These are phyloP conservation scores for Auxenochlorella protothecoides DNA, from an alignment of 139 green algal genomes.

Conservation along the genomic window DNA sequence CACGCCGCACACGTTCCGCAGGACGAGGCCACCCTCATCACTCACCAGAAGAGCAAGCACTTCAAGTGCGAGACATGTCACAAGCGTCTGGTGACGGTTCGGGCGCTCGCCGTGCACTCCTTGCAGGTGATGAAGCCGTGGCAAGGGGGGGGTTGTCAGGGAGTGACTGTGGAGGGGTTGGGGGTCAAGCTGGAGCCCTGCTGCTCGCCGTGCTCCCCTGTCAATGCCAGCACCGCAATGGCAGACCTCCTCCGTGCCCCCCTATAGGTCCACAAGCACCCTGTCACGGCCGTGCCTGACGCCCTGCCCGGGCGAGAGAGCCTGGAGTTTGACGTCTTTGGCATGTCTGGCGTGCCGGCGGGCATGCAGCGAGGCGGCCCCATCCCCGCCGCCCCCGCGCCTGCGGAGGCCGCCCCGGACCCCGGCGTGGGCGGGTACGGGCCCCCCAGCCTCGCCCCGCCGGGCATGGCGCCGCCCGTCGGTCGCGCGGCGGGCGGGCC, in stretches of 20 bases:
- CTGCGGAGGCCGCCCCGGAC: background rate
- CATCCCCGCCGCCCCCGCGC: background rate
- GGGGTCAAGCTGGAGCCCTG: too few species aligned
- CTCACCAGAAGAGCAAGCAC: constrained; percentile 84
- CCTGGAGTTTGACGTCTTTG: constrained; percentile 82
- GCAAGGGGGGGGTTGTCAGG: background rate
- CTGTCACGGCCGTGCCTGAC: constrained; percentile 39
- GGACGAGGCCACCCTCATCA: constrained; percentile 78
- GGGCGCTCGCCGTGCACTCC: constrained; percentile 73
- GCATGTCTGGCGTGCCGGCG: constrained; percentile 73
- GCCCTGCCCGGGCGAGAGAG: constrained; percentile 59
- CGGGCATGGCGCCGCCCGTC: background rate
- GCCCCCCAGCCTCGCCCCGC: background rate
- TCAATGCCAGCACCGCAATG: background rate
- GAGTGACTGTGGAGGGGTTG: too few species aligned
- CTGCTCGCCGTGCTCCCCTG: background rate
- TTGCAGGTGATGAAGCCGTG: constrained; percentile 69
- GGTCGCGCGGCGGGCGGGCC: too few species aligned
- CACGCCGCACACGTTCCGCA: constrained; percentile 16
- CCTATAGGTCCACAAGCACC: constrained; percentile 77
- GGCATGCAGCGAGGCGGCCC: constrained; percentile 30
- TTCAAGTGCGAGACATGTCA: constrained; percentile 70
- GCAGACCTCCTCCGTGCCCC: background rate
- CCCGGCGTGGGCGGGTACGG: background rate
- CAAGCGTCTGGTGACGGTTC: constrained; percentile 64